phyloP scores from a whole-genome alignment of 2,329 filamentous ascomycete species.

The Fusarium coicis region DNA sequence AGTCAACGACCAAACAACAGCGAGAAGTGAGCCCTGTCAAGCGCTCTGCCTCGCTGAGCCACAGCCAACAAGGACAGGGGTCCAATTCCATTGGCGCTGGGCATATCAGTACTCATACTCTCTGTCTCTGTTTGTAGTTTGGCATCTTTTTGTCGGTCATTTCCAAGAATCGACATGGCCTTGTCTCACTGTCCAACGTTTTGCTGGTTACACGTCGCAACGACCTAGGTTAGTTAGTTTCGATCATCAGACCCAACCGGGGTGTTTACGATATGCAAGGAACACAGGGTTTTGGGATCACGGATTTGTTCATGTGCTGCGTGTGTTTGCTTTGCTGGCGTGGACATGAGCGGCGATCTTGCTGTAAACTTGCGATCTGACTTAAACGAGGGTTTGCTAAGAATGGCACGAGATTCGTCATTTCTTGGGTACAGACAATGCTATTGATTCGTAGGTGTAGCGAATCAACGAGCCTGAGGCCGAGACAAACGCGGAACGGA shows the following conservation, averaged over 20 bases:
- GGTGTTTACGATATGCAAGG: constrained; percentile 10
- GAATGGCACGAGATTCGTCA: constrained; percentile 21
- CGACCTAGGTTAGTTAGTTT: background rate
- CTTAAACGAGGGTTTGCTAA: constrained; percentile 13
- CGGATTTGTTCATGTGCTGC: constrained; percentile 20
- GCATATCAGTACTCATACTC: constrained; percentile 24
- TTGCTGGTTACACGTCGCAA: constrained; percentile 28
- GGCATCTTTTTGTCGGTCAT: constrained; percentile 14
- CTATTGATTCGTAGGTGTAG: background rate
- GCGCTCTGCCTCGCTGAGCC: constrained; percentile 38
- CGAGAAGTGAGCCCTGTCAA: constrained; percentile 8
- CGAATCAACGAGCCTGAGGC: background rate
- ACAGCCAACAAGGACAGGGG: constrained; percentile 21
- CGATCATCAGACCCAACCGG: constrained; percentile 20
- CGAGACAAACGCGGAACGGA: background rate
- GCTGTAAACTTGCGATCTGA: background rate
- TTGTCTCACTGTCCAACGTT: constrained; percentile 22
- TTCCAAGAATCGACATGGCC: constrained; percentile 6
- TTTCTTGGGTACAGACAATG: background rate
- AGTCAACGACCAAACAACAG: constrained; percentile 22
- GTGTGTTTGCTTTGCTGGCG: constrained; percentile 1
- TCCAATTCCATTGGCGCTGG: constrained; percentile 15
- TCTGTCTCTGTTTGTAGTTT: background rate
- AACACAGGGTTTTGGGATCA: constrained; percentile 5
- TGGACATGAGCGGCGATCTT: constrained; percentile 8